Conservation (phyloP, 2,329 filamentous ascomycete species). For the Pseudocercospora macadamiae region DNA sequence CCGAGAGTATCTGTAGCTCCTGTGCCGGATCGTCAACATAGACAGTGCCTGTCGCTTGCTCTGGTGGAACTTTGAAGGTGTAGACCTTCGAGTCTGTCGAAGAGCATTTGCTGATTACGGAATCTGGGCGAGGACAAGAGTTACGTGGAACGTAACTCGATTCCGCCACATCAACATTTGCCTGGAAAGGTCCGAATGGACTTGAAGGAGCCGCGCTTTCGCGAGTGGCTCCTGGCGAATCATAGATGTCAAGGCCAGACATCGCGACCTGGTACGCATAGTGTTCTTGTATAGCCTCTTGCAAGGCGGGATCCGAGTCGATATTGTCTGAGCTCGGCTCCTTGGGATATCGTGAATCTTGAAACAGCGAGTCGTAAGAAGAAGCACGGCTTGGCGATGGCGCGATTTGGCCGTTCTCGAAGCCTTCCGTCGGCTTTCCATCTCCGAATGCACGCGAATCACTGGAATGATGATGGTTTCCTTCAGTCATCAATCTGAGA, state of each 20-base stretch:
- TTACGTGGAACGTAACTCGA: background rate
- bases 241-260: conserved; percentile 14
- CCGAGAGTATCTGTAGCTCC: background rate
- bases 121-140: background rate
- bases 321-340: conserved; percentile 22
- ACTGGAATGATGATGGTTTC: no score
- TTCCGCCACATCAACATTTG: background rate
- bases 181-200: background rate
- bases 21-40: background rate
- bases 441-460: no score
- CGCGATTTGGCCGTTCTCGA: background rate
- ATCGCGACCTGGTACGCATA: conserved; percentile 26
- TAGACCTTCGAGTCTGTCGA: background rate
- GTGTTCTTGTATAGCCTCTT: conserved; percentile 21
- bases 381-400: background rate
- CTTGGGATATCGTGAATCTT: background rate
- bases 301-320: conserved; percentile 19
- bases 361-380: background rate
- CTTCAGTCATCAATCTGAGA: background rate
- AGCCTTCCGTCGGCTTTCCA: background rate
- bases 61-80: background rate
- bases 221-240: background rate
- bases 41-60: background rate
- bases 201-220: background rate
- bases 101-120: background rate